A percentile compares a stretch with the other conserved stretches of the same genome.
Evolutionary conservation across 2,329 filamentous ascomycete genomes (phyloP).

Genomic region (Penicillium sp.): DNA sequence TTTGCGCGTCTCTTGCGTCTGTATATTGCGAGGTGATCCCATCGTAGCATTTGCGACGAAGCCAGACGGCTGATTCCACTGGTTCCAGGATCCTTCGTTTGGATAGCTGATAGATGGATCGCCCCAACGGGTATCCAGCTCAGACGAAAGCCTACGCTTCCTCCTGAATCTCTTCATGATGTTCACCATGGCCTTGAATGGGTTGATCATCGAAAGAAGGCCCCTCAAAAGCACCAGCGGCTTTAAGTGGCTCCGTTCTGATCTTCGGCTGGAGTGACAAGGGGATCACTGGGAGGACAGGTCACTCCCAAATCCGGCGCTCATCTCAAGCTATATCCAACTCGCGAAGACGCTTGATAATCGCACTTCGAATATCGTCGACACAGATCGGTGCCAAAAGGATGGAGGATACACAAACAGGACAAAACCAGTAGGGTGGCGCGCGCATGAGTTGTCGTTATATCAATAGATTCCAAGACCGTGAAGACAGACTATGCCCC

Average conservation of each 20-base stretch:
- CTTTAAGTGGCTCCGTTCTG: not conserved
- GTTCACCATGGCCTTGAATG: slow-evolving; percentile 34
- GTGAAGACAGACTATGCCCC: slow-evolving; percentile 23
- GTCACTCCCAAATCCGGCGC: slow-evolving; percentile 20
- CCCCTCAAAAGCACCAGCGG: not conserved
- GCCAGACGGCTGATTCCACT: slow-evolving; percentile 37
- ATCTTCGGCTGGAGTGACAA: not conserved
- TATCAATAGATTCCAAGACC: slow-evolving; percentile 26
- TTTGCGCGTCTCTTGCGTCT: slow-evolving; percentile 20
- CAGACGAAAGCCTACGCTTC: slow-evolving; percentile 41
- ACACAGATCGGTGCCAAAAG: not conserved
- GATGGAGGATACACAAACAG: not conserved
- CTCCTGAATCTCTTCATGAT: slow-evolving; percentile 39
- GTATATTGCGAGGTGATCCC: slow-evolving; percentile 5
- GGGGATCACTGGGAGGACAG: slow-evolving; percentile 21
- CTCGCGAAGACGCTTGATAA: not conserved
- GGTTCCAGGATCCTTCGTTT: slow-evolving; percentile 48
- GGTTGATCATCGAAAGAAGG: slow-evolving; percentile 31
- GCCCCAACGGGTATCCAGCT: slow-evolving; percentile 47
- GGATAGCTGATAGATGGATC: slow-evolving; percentile 47
- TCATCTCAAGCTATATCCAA: slow-evolving; percentile 25
- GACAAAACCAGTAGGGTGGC: not conserved
- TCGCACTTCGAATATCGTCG: not conserved
- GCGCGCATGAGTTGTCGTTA: slow-evolving; percentile 30
- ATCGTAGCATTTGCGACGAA: slow-evolving; percentile 19